Percentiles rank a stretch among this genome's conserved stretches.
phyloP scores from a whole-genome alignment of 352 stramenopile genomes.

The Globisporangium solare region DNA sequence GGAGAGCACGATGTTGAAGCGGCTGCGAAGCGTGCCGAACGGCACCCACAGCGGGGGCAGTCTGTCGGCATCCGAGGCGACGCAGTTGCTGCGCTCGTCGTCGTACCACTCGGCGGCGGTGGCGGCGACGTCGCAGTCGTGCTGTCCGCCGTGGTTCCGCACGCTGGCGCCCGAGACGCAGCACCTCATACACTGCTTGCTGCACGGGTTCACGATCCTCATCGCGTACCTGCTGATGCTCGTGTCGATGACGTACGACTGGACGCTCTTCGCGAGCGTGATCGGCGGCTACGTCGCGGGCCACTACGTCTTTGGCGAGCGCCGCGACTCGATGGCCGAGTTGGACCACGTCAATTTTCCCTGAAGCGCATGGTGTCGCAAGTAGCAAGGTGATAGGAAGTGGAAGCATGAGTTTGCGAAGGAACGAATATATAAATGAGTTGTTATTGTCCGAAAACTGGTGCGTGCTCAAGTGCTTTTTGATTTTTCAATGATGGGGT shows the following conservation, averaged over 20 bases:
- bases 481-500: too few species aligned
- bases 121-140: slow-evolving; percentile 23
- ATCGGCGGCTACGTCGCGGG: slow-evolving; percentile 55
- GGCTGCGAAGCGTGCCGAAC: slow-evolving; percentile 7
- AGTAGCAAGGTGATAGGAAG: neutral
- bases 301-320: slow-evolving; percentile 67
- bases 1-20: slow-evolving; percentile 50
- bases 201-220: slow-evolving; percentile 60
- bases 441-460: too few species aligned
- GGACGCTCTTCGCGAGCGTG: slow-evolving; percentile 47
- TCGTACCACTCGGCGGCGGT: slow-evolving; percentile 22
- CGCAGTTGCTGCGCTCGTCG: slow-evolving; percentile 39
- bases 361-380: neutral
- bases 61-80: slow-evolving; percentile 19
- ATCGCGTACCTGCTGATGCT: slow-evolving; percentile 81
- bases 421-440: too few species aligned
- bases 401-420: neutral
- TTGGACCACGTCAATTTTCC: slow-evolving; percentile 19
- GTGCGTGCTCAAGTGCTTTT: too few species aligned
- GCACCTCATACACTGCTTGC: slow-evolving; percentile 49
- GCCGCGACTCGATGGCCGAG: slow-evolving; percentile 36
- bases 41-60: slow-evolving; percentile 15
- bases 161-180: slow-evolving; percentile 38
- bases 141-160: slow-evolving; percentile 51
- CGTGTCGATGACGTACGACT: slow-evolving; percentile 78